Evolutionary conservation across 2,329 filamentous ascomycete species (phyloP), one percentile per base, ranked within the genome.

Genomic region (Verticillium zaregamsianum): DNA sequence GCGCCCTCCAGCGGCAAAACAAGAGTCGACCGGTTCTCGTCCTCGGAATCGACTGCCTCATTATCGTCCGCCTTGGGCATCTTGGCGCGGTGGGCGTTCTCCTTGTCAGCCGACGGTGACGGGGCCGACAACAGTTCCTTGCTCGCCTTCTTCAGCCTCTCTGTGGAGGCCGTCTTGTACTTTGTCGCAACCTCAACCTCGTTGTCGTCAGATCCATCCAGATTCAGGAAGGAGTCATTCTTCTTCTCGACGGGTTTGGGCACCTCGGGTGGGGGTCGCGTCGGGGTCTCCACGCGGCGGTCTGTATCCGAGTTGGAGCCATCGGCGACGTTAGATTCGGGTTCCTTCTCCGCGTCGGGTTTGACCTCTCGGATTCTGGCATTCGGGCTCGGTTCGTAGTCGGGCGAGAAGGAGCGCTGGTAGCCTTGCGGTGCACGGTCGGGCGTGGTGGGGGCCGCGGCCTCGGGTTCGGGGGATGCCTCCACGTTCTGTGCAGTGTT

Each of bases 311-410:
- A 35, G 3, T 32, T 58, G 20, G 56, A 61, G 9, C 52, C 59
- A 25, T 59, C 60, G 11, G 20, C 45, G 1, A 9, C 20, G n/a
- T 5, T 23, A 25, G 45, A 11, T 6, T 69, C 66, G 2, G 68
- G n/a, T 59, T 63, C 57, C 61, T 68, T 57, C 54, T 63, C 55
- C 61, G 65, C 65, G 39, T 63, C 61, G 5, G 80, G 76, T 60
- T 81, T 79, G 39, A 91, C 85, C n/a, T 83, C 77, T 60, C 88
- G 84, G 49, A 92, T 90, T n/a, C 86, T 87, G 32, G 90, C 88
- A 71, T 86, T 89, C 45, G 86, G 85, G 64, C 88, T 87, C 14
- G 89, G 89, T 55, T 89, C 88, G 72, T 93, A 93, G 59, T 90
- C 88, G 14, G 89, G 88, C 20, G 90, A 92, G 71, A 93, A 92